These are phyloP conservation scores for Mrakia hoshinonis DNA, from an alignment of 768 basidiomycete genomes.

Conservation along the genomic window DNA sequence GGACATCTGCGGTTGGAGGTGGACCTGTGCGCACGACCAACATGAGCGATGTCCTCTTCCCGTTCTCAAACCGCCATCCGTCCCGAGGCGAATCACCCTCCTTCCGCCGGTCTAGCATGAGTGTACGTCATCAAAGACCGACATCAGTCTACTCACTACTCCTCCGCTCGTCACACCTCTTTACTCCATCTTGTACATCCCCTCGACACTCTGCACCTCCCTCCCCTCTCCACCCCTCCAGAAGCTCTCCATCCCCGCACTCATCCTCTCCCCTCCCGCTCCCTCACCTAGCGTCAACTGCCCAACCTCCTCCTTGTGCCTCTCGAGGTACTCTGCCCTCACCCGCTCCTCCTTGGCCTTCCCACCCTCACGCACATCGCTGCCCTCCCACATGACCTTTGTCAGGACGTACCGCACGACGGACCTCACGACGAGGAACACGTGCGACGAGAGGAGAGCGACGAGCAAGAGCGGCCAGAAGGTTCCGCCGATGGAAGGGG, in stretches of 20 bases:
- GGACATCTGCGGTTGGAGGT: too few relatives aligned
- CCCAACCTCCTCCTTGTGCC: conserved; percentile 15
- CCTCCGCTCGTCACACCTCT: too few relatives aligned
- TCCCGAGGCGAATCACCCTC: too few relatives aligned
- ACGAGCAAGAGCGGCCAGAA: conserved; percentile 60
- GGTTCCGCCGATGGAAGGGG: conserved; percentile 14
- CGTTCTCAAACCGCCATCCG: too few relatives aligned
- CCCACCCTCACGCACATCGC: conserved; percentile 55
- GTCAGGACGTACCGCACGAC: conserved; percentile 62
- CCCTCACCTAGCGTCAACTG: neutral
- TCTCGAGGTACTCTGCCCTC: conserved; percentile 32
- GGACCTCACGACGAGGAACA: conserved; percentile 60
- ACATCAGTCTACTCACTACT: too few relatives aligned
- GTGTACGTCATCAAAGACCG: too few relatives aligned
- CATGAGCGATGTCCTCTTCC: too few relatives aligned
- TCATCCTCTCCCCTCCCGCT: neutral
- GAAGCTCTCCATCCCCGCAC: conserved; percentile 2
- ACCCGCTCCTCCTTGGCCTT: conserved; percentile 53
- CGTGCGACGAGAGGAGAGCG: conserved; percentile 76
- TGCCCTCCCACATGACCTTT: conserved; percentile 66
- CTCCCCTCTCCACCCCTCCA: neutral
- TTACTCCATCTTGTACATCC: neutral
- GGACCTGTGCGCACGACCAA: too few relatives aligned
- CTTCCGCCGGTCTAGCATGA: too few relatives aligned
- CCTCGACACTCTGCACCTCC: neutral